Evolutionary conservation across 257 asterid species (phyloP), one percentile per base, ranked within the genome.

Genomic region (Dorcoceras hygrometricum): DNA sequence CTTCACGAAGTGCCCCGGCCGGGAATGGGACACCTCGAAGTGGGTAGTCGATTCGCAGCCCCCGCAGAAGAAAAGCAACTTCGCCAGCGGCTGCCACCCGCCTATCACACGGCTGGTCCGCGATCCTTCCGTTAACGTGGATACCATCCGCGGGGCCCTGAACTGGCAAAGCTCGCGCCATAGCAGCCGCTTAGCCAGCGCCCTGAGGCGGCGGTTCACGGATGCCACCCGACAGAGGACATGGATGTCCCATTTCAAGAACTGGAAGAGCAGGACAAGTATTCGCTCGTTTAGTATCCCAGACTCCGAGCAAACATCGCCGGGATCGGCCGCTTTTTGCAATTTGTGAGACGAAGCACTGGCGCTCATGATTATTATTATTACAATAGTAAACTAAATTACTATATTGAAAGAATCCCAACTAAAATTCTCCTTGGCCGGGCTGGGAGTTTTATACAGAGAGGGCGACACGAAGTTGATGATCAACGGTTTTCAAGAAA

Each of bases 71-170:
- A 83, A 89, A 4, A 91, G 68, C 5, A 91, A 79, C 80, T 89
- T 91, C 10, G 98, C 90, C 68, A 91, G 72, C 29, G 94, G 80
- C 53, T 74, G 81, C 98, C 98, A 91, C 0, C 90, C 96, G 0
- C 89, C 96, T 29, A 73, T 71, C 2, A 83, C 61, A 16, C 90
- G 76, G 39, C 69, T 72, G 65, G 27, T 78, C 8, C 81, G 62
- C 0, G 67, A 59, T 46, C 82, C 90, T 2, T 76, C 81, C 0
- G 79, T 76, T 12, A 91, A 50, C 14, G 90, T 51, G 2, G 79
- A 29, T 23, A 71, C 67, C 87, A 86, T 80, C 2, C 82, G 71
- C 22, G 95, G 96, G 10, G 96, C 96, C 23, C 87, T 79, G 76
- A 80, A 62, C 14, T 75, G 65, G 63, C 95, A 87, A 26, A 89